Conservation (phyloP, 225 moss, liverwort and hornwort species). For the Sphagnum contortum region DNA sequence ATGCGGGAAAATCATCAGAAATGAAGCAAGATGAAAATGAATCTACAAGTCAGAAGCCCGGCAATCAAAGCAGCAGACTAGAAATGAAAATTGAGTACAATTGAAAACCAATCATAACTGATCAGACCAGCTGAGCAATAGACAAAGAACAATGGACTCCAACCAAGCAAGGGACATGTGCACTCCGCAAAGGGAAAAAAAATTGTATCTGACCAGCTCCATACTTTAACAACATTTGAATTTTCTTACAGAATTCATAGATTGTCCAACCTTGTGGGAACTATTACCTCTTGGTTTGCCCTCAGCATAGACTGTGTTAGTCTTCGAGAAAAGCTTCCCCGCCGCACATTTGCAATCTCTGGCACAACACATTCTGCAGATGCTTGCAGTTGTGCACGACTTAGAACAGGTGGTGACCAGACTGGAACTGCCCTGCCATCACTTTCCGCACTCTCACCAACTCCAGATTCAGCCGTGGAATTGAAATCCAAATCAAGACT, state of each 20-base stretch:
- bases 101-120: too few relatives aligned
- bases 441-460: conserved; percentile 43
- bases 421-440: conserved; percentile 71
- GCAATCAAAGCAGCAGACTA: not conserved
- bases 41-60: not conserved
- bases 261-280: conserved; percentile 45
- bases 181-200: not conserved
- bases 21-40: too few relatives aligned
- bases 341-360: conserved; percentile 62
- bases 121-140: too few relatives aligned
- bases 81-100: not conserved
- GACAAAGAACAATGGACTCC: too few relatives aligned
- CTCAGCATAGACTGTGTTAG: conserved; percentile 61
- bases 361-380: conserved; percentile 50
- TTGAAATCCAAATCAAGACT: conserved; percentile 74
- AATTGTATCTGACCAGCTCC: not conserved
- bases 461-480: conserved; percentile 86
- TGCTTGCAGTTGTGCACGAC: conserved; percentile 27
- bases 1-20: too few relatives aligned
- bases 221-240: not conserved
- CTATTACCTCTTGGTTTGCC: conserved; percentile 75
- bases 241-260: not conserved
- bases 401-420: conserved; percentile 61
- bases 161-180: not conserved
- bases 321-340: conserved; percentile 53